Base-by-base conservation (phyloP, 1,284 basidiomycete genomes). In the Abortiporus biennis region DNA sequence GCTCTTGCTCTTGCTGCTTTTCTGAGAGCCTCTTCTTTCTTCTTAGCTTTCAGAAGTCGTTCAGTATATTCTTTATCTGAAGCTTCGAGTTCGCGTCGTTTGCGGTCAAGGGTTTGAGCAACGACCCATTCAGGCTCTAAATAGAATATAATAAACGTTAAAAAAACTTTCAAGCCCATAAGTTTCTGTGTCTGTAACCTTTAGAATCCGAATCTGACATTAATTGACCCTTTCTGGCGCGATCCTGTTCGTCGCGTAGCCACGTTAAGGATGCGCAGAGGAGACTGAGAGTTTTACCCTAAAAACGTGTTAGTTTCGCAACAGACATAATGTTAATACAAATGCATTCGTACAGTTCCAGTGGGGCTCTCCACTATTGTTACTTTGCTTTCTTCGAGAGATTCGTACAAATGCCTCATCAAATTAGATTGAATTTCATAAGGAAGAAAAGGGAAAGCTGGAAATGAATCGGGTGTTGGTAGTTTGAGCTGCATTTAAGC, bases 341-440 rank as follows among this genome's bases (percentile, higher is more conserved):
- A 9, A 17, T 25, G 13, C 15, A 21, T 40, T 52, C 71, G 58
- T 41, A 85, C 84, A 17, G 90, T 92, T 49, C 90, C 90, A 0
- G 90, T 92, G 0, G 89, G 91, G 49, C 85, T 89, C 59, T 92
- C 89, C 16, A 91, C 67, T 35, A 98, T 85, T 2, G 90, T 80
- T 6, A 96, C 69, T 62, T 76, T 85, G 61, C 54, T 72, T 38
- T 64, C 53, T 57, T 97, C 92, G 39, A 97, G 87, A 0, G 85
- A 76, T 2, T 72, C 54, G 58, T 95, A 98, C 3, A 98, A 67
- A 46, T 91, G 85, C 11, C 70, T 76, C 94, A 98, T 98, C 25
- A 98, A 75, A 30, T 91, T 79, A 1, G 78, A 67, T 62, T 99
- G 95, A 48, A 96, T 96, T 13, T 71, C 62, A 63, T 99, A 98